Evolutionary conservation across 257 asterid species (phyloP).

Genomic region (Lycium ferocissimum): DNA sequence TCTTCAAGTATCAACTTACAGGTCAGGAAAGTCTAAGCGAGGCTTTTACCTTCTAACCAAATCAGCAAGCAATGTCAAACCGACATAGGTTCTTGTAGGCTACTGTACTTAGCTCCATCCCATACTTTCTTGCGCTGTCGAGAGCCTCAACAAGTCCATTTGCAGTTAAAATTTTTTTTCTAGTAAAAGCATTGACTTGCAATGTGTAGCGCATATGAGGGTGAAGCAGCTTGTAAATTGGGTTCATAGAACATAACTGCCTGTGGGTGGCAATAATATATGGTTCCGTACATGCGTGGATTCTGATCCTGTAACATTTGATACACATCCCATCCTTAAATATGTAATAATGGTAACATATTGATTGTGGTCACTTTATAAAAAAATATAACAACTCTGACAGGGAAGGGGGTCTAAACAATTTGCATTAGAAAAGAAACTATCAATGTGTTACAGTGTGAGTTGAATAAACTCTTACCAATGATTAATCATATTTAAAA

Average conservation of each 20-base stretch:
- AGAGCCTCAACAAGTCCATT: conserved; percentile 15
- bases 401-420: no score
- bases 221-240: conserved; percentile 33
- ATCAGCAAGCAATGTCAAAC: conserved; percentile 30
- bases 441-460: neutral
- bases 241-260: conserved; percentile 31
- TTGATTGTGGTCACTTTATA: neutral
- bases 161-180: conserved; percentile 1
- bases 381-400: neutral
- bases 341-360: neutral
- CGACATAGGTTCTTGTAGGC: conserved; percentile 12
- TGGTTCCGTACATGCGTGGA: neutral
- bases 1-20: neutral
- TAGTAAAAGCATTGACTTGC: conserved; percentile 24
- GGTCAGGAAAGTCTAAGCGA: neutral
- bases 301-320: conserved; percentile 17
- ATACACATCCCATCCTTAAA: neutral
- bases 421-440: neutral
- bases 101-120: conserved; percentile 14
- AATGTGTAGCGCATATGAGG: conserved; percentile 35
- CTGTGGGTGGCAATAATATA: conserved; percentile 23
- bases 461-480: conserved; percentile 50
- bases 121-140: conserved; percentile 1
- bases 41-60: neutral
- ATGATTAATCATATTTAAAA: conserved; percentile 84